Conservation (phyloP, 2,329 filamentous ascomycete species). For the Aspergillus brunneoviolaceus region DNA sequence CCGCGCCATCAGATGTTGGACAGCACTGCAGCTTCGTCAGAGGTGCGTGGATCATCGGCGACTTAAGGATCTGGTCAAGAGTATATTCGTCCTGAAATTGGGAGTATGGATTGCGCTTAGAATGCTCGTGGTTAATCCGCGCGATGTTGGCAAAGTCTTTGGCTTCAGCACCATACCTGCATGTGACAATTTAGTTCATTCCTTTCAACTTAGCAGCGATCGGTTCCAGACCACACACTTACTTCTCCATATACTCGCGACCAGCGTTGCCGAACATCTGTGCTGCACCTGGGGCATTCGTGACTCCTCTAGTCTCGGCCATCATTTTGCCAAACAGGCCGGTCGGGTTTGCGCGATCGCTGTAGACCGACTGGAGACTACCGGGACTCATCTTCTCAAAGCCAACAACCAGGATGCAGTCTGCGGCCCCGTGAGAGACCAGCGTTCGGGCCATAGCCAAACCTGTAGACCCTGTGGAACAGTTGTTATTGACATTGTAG, state of each 20-base stretch:
- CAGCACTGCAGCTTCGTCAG: conserved; percentile 99
- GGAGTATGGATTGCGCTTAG: conserved; percentile 91
- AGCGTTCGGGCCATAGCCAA: conserved; percentile 79
- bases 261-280: conserved; percentile 97
- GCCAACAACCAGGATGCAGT: conserved; percentile 87
- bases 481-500: conserved; percentile 99
- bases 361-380: conserved; percentile 78
- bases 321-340: conserved; percentile 75
- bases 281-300: conserved; percentile 79
- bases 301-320: conserved; percentile 75
- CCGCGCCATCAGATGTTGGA: conserved; percentile 89
- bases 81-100: conserved; percentile 94
- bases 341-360: conserved; percentile 78
- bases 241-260: conserved; percentile 92
- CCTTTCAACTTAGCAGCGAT: not conserved
- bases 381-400: conserved; percentile 99
- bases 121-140: conserved; percentile 89
- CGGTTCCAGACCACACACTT: conserved; percentile 28
- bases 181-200: not conserved
- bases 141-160: conserved; percentile 95
- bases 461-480: conserved; percentile 90
- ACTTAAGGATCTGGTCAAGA: conserved; percentile 73
- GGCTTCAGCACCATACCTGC: conserved; percentile 73
- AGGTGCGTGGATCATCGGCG: conserved; percentile 77
- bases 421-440: conserved; percentile 75